Conservation (phyloP, 2,329 filamentous ascomycete genomes). For the Golovinomyces cichoracearum region DNA sequence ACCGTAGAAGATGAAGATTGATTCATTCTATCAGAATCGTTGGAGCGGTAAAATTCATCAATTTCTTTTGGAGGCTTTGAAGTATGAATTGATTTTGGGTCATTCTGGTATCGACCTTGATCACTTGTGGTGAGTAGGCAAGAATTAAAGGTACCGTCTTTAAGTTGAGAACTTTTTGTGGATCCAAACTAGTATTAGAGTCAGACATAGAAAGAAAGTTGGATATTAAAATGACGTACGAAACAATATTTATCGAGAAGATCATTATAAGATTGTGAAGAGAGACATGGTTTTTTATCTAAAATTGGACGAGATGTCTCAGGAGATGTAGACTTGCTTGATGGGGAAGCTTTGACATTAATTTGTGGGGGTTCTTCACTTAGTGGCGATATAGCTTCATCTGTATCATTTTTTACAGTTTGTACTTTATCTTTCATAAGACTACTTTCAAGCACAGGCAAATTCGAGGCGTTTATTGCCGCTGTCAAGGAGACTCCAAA, state of each 20-base stretch:
- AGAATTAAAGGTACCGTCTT: constrained; percentile 21
- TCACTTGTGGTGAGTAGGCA: constrained; percentile 21
- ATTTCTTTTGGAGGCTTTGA: constrained; percentile 13
- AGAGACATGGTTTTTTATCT: constrained; percentile 40
- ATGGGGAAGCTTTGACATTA: constrained; percentile 6
- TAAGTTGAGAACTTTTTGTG: constrained; percentile 26
- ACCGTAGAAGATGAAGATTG: constrained; percentile 22
- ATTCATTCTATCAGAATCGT: constrained; percentile 13
- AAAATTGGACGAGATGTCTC: constrained; percentile 26
- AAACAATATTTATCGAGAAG: constrained; percentile 98
- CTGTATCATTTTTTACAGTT: constrained; percentile 1
- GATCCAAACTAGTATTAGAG: constrained; percentile 30
- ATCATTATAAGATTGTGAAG: constrained; percentile 83
- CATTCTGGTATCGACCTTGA: constrained; percentile 16
- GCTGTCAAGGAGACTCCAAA: constrained; percentile 78
- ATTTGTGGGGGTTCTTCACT: constrained; percentile 4
- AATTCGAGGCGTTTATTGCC: constrained; percentile 35
- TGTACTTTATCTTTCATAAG: constrained; percentile 16
- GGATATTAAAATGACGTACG: constrained; percentile 40
- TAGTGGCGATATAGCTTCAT: background rate
- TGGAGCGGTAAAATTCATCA: constrained; percentile 9
- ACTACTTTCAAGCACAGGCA: constrained; percentile 24
- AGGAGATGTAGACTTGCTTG: constrained; percentile 13
- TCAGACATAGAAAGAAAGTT: constrained; percentile 17
- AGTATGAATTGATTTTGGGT: constrained; percentile 15